These are phyloP conservation scores for Carpinus viminea DNA, from an alignment of 306 rosid species.

Conservation along the genomic window DNA sequence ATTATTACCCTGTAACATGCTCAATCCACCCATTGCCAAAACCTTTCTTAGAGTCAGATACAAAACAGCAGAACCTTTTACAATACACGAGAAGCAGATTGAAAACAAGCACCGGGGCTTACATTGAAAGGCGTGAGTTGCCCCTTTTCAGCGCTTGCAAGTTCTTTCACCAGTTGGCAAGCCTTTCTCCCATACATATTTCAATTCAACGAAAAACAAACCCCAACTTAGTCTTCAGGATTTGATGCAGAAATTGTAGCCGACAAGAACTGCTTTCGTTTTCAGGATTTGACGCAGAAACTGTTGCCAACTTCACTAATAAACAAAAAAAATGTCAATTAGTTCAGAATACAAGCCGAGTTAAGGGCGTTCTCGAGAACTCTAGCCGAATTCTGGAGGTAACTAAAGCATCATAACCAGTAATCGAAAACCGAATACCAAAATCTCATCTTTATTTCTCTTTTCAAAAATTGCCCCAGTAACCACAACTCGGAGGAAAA, in stretches of 20 bases:
- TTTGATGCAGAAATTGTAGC: no score
- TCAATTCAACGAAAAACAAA: background rate
- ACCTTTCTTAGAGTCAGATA: background rate
- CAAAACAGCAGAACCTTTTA: background rate
- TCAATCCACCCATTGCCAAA: background rate
- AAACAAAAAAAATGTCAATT: constrained; percentile 77
- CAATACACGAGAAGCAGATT: background rate
- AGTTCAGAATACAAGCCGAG: constrained; percentile 75
- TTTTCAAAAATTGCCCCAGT: no score
- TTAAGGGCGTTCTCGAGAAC: constrained; percentile 92
- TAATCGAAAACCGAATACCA: no score
- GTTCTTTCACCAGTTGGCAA: constrained; percentile 73
- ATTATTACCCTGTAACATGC: background rate
- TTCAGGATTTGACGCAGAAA: constrained; percentile 79
- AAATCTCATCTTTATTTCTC: no score
- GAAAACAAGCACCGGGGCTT: background rate
- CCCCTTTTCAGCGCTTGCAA: constrained; percentile 61
- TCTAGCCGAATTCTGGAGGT: constrained; percentile 85
- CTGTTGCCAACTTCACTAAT: constrained; percentile 68
- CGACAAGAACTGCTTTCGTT: constrained; percentile 28
- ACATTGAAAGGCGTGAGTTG: constrained; percentile 77
- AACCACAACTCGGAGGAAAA: no score
- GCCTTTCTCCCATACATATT: constrained; percentile 83
- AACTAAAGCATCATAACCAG: constrained; percentile 3
- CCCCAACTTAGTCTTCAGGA: background rate